Evolutionary conservation across 192 early-diverging fungal genomes (phyloP), one percentile per base, ranked within the genome.

Genomic region (Coemansia sp.): DNA sequence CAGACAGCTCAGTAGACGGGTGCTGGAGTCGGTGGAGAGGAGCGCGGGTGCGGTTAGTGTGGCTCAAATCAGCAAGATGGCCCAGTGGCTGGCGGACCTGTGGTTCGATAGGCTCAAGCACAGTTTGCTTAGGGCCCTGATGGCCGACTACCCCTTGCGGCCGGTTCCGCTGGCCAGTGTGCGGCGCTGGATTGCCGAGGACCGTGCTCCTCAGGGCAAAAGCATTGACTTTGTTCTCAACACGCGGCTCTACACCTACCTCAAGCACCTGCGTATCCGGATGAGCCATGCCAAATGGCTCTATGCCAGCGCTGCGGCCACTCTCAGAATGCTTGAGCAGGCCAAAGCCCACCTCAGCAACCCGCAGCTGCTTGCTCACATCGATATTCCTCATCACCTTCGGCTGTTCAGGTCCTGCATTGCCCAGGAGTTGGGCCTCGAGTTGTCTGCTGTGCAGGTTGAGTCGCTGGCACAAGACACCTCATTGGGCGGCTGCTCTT

Each of bases 141-240:
- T 75, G 56, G 41, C 50, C 3, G 66, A 75, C 20, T 61, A 65
- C 20, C 56, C 48, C 36, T 37, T 75, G 21, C 50, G 42, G 18
- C 72, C 72, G 2, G 65, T 68, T 7, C 21, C 61, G 13, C 58
- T 75, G 45, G 18, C 41, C 18, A 61, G 64, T 1, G 50, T 75
- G 23, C 65, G 72, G 5, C 72, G 65, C 10, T 75, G 72, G 72
- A 60, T 75, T 50, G 30, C 33, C 36, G 72, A 75, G 21, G 65
- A 50, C 46, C 61, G 61, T 6, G 59, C 72, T 5, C 72, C 72
- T 5, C 31, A 23, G n/a, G 72, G 72, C 28, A 55, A 57, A n/a
- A 35, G 37, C 11, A 23, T 64, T 20, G 72, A 59, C 33, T 75
- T 64, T 38, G 30, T 60, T 8, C 50, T 68, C 40, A 65, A 75